A percentile compares a stretch with the other conserved stretches of the same genome.
These are phyloP conservation scores for Salinomyces thailandicus DNA, from an alignment of 2,329 filamentous ascomycete species.

Conservation along the genomic window DNA sequence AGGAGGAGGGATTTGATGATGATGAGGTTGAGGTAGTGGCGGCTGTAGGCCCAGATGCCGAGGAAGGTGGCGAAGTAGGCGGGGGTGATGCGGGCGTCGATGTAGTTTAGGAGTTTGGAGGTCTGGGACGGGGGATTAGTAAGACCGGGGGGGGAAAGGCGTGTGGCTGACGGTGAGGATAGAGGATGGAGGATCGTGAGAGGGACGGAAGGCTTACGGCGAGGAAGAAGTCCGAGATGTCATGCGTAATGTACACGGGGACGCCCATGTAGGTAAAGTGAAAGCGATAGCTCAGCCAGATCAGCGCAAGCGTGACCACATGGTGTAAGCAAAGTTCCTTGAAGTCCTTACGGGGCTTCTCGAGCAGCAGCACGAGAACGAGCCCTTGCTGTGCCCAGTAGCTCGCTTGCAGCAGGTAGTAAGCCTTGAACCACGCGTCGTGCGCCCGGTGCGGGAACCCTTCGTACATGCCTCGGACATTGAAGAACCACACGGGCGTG, in stretches of 20 bases:
- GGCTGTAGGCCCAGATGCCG: slow-evolving; percentile 75
- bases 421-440: slow-evolving; percentile 77
- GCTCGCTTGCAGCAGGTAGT: slow-evolving; percentile 86
- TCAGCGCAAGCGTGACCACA: slow-evolving; percentile 75
- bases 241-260: slow-evolving; percentile 87
- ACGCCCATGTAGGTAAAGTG: slow-evolving; percentile 94
- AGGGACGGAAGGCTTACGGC: slow-evolving; percentile 51
- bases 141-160: too few relatives aligned
- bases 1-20: slow-evolving; percentile 68
- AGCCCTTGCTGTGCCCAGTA: slow-evolving; percentile 96
- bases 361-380: slow-evolving; percentile 72
- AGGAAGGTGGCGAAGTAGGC: slow-evolving; percentile 83
- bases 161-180: too few relatives aligned
- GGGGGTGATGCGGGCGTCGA: slow-evolving; percentile 65
- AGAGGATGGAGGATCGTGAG: slow-evolving; percentile 1
- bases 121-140: slow-evolving; percentile 45
- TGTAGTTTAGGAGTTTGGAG: slow-evolving; percentile 84
- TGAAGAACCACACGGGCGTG: slow-evolving; percentile 94
- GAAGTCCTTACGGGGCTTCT: slow-evolving; percentile 92
- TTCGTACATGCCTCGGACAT: slow-evolving; percentile 83
- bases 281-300: slow-evolving; percentile 81
- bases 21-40: slow-evolving; percentile 71
- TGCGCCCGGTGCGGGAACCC: slow-evolving; percentile 74
- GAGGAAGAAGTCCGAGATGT: slow-evolving; percentile 91
- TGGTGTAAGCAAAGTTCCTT: slow-evolving; percentile 88